Evolutionary conservation across 23 red algal genomes (phyloP), one percentile per base, ranked within the genome.

Genomic region (Gracilaria domingensis): DNA sequence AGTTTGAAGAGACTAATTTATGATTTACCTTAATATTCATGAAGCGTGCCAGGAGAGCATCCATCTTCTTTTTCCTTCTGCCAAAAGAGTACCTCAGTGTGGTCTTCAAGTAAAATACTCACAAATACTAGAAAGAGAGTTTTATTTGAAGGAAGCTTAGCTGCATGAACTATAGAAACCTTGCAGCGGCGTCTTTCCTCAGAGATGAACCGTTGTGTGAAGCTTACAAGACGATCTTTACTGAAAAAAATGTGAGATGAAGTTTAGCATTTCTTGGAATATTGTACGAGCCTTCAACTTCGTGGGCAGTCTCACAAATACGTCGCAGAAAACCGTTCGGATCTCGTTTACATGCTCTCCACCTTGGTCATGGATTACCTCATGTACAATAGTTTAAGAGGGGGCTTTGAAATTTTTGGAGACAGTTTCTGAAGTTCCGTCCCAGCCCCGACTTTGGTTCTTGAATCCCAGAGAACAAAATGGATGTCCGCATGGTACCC

Each of bases 1-100:
- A 83, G 13, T 58, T 83, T 65, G 80, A 83, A 39, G 20, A 38
- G 23, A 65, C n/a, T 83, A 83, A 20, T 83, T 83, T 55, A 51
- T 17, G 25, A 8, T 26, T 37, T 29, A 65, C 12, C 25, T 50
- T 2, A 17, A 58, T 29, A 21, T 0, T 5, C 8, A 2, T 38
- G 7, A 64, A 12, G 8, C 65, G 51, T 83, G 80, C 55, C 64
- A 66, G 56, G 28, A 44, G 13, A 58, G 23, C 0, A 8, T 83
- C 28, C 80, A 83, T 38, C 17, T 45, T 18, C 24, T 83, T 16
- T n/a, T 83, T 44, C 55, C 64, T 42, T 0, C 65, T 30, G 51
- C 51, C 5, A 55, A 83, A 17, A 18, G 21, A 7, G 55, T 83
- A 8, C 6, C 13, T 44, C 0, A 45, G 25, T 33, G 80, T 0